phyloP scores from a whole-genome alignment of 73 alveolate genomes.

The Tetrahymena elliotti region DNA sequence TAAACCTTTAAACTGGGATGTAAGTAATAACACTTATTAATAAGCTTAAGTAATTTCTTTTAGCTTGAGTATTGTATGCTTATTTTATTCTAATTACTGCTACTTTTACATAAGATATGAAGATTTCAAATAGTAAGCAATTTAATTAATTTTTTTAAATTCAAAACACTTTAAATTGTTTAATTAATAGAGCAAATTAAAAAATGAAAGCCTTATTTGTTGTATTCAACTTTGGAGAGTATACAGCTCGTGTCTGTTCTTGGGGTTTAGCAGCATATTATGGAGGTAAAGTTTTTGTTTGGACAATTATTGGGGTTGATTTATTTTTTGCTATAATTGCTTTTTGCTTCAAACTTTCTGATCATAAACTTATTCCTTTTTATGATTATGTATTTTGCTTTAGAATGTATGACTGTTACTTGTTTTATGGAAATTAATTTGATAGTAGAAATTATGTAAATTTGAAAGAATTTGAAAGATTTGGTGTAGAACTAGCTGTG shows the following conservation, averaged over 20 bases:
- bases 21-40: neutral
- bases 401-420: neutral
- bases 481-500: neutral
- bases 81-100: neutral
- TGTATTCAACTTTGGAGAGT: neutral
- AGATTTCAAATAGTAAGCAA: neutral
- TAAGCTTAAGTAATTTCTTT: neutral
- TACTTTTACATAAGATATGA: neutral
- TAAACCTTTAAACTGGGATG: neutral
- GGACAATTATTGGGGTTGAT: neutral
- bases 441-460: neutral
- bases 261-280: neutral
- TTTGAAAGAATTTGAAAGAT: neutral
- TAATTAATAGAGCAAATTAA: neutral
- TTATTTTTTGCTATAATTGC: neutral
- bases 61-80: neutral
- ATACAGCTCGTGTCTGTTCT: neutral
- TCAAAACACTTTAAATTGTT: neutral
- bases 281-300: neutral
- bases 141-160: neutral
- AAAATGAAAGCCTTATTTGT: neutral
- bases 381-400: neutral
- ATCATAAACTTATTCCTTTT: neutral
- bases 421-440: neutral
- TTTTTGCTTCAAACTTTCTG: neutral